phyloP scores from a whole-genome alignment of 75 land plant genomes.

The Sequoia sempervirens region DNA sequence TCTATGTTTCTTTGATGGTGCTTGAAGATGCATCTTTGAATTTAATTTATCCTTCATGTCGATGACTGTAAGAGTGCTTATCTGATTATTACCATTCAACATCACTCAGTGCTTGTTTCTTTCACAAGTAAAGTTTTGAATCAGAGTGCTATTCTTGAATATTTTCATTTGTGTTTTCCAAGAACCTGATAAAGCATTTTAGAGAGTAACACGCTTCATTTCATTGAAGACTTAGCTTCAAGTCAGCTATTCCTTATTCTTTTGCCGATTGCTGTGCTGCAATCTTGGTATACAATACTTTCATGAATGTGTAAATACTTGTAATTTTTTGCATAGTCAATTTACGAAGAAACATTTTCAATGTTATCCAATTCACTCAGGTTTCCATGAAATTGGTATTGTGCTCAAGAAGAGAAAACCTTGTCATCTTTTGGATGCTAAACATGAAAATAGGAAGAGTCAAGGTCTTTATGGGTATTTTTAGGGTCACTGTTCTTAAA shows the following conservation, averaged over 20 bases:
- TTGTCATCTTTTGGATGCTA: background rate
- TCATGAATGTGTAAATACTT: background rate
- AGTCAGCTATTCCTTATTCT: background rate
- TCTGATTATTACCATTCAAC: background rate
- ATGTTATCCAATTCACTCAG: background rate
- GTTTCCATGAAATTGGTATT: background rate
- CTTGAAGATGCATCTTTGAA: background rate
- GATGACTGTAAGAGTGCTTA: background rate
- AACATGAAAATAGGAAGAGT: too few relatives aligned
- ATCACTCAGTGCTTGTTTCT: background rate
- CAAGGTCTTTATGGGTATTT: too few relatives aligned
- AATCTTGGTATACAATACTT: background rate
- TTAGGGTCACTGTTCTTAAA: background rate
- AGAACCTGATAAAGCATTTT: background rate
- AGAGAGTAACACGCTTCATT: background rate
- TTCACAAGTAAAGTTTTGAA: background rate
- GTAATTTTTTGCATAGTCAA: background rate
- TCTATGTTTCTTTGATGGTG: background rate
- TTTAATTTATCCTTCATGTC: background rate
- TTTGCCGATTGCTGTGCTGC: background rate
- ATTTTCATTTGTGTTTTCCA: background rate
- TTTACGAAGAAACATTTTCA: background rate
- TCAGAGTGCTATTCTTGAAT: background rate
- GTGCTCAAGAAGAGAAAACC: background rate
- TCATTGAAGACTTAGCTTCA: background rate